Evolutionary conservation across 371 early-diverging fungal species (phyloP), one percentile per base, ranked within the genome.

Genomic region (Basidiobolus meristosporus): DNA sequence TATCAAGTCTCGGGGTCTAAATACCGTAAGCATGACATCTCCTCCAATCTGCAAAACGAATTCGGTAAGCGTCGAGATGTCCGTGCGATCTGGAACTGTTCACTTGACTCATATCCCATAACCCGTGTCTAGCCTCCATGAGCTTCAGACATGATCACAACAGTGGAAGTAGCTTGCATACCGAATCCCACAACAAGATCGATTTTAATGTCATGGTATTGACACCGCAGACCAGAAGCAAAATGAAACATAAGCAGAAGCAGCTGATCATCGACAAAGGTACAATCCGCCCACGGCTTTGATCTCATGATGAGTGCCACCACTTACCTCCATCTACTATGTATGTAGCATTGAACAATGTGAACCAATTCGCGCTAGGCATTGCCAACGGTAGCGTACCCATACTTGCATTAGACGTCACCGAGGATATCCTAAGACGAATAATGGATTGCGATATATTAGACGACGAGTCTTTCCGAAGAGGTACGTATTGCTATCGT

Each of bases 201-300:
- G n/a, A n/a, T n/a, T n/a, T 55, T 33, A 51, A 55, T 17, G 55
- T 59, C 29, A 53, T 45, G 22, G 53, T 56, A 22, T 42, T 59
- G 30, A 46, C 47, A 34, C 46, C 49, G 31, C 47, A 51, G 17
- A 39, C 45, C 14, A 46, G 57, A 23, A 64, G 63, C 23, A 68
- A 68, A 19, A 53, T 76, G 48, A 75, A 76, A 39, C 77, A 78
- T 38, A 78, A 76, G 52, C 77, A 74, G 28, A 69, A 72, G 43
- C 63, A 71, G 14, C 58, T 72, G 46, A 45, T 74, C 18, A 65
- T 65, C 9, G 82, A 80, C 39, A 77, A 80, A 48, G 81, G 77
- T 52, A 59, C 39, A 30, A 33, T 35, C 12, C 40, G 36, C 26
- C 42, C 43, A 22, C 40, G 6, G 36, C 30, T 45, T n/a, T 2